Percentiles rank a stretch among this genome's conserved stretches.
Conservation (phyloP, 352 stramenopile genomes). For the Phytophthora quininea region DNA sequence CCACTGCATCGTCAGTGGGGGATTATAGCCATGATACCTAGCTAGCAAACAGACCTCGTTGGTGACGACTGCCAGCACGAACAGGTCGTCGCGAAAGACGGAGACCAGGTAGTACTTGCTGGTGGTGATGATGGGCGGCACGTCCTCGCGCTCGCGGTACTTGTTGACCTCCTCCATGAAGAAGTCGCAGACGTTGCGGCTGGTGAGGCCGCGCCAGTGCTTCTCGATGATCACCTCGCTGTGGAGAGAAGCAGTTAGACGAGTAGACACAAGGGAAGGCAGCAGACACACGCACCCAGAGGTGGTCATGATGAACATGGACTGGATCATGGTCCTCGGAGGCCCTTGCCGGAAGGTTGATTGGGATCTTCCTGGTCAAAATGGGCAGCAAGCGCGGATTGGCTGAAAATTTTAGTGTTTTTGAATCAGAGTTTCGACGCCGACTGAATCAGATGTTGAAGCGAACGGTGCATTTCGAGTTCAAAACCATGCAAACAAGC, state of each 20-base stretch:
- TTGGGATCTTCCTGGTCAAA: conserved; percentile 39
- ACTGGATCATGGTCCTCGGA: conserved; percentile 92
- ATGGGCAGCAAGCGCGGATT: not conserved
- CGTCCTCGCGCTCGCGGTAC: conserved; percentile 86
- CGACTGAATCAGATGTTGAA: not conserved
- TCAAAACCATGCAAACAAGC: conserved; percentile 10
- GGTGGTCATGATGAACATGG: conserved; percentile 96
- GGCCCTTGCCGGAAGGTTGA: not conserved
- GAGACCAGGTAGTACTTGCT: conserved; percentile 92
- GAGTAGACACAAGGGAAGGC: not conserved
- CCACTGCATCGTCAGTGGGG: conserved; percentile 12
- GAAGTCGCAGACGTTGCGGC: conserved; percentile 95
- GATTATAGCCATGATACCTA: not conserved
- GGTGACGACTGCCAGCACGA: conserved; percentile 94
- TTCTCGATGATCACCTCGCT: conserved; percentile 98
- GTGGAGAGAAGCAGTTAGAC: conserved; percentile 1
- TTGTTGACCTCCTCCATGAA: conserved; percentile 98
- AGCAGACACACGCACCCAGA: conserved; percentile 63
- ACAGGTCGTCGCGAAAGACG: conserved; percentile 94
- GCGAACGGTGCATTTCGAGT: not conserved
- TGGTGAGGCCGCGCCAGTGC: conserved; percentile 96
- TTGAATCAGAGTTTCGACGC: too few relatives aligned
- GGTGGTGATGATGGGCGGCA: conserved; percentile 88
- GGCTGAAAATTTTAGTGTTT: not conserved
- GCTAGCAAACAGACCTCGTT: conserved; percentile 78